Evolutionary conservation across 1,284 basidiomycete genomes (phyloP).

Genomic region (Moesziomyces aphidis): DNA sequence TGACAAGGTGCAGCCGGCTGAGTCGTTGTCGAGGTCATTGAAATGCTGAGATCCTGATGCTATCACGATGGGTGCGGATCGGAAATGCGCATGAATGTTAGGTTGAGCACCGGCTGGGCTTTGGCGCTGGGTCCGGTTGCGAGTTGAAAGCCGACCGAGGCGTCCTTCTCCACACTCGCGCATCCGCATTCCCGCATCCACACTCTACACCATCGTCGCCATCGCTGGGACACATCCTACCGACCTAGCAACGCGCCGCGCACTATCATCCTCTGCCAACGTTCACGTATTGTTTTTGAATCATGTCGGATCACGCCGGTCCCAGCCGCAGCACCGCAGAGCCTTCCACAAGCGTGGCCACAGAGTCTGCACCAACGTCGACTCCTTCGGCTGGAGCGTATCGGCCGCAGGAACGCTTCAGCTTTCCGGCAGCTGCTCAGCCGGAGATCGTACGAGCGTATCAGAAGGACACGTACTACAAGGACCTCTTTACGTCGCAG

Average conservation of each 20-base stretch:
- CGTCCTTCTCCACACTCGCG: background rate
- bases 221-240: too few relatives aligned
- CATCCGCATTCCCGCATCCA: background rate
- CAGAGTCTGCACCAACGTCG: background rate
- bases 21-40: too few relatives aligned
- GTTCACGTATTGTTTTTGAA: background rate
- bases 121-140: background rate
- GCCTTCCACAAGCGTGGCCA: background rate
- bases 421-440: constrained; percentile 41
- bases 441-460: constrained; percentile 48
- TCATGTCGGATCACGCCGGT: background rate
- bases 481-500: constrained; percentile 63
- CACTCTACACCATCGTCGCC: background rate
- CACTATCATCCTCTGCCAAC: background rate
- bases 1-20: too few relatives aligned
- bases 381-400: constrained; percentile 6
- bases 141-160: background rate
- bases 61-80: background rate
- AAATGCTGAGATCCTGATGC: too few relatives aligned
- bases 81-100: background rate
- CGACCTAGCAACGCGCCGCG: background rate
- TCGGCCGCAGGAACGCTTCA: constrained; percentile 25
- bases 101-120: background rate
- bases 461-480: constrained; percentile 65
- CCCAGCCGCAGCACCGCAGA: too few relatives aligned